phyloP scores from a whole-genome alignment of 2,329 filamentous ascomycete species.

The Aaosphaeria pasadenensis region DNA sequence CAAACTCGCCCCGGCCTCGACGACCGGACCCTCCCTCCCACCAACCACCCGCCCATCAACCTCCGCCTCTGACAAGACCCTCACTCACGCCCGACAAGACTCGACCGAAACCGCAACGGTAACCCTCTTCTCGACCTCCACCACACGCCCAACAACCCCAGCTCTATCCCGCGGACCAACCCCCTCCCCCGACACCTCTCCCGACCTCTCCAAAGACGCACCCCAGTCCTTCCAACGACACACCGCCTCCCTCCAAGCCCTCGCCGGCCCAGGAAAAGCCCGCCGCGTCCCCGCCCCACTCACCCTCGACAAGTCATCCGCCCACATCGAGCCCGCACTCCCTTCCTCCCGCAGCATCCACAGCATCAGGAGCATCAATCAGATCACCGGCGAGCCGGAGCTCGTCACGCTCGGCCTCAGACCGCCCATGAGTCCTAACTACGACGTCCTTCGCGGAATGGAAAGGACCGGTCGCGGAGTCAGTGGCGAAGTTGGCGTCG shows the following conservation, averaged over 20 bases:
- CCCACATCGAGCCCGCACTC: slow-evolving; percentile 11
- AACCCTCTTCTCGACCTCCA: slow-evolving; percentile 22
- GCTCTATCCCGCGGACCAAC: slow-evolving; percentile 13
- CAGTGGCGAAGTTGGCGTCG: slow-evolving; percentile 28
- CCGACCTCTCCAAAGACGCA: slow-evolving; percentile 6
- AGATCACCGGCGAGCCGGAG: no score
- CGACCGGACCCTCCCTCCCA: slow-evolving; percentile 1
- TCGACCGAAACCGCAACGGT: slow-evolving; percentile 27
- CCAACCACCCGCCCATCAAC: slow-evolving; percentile 17
- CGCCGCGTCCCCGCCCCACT: slow-evolving; percentile 28
- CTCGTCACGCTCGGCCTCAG: slow-evolving; percentile 10
- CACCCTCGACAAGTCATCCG: slow-evolving; percentile 17
- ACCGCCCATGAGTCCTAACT: slow-evolving; percentile 25
- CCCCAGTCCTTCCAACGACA: no score
- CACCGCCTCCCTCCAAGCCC: background rate
- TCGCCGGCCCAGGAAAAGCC: slow-evolving; percentile 20
- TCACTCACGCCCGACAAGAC: slow-evolving; percentile 24
- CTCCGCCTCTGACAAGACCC: slow-evolving; percentile 14
- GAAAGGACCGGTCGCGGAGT: slow-evolving; percentile 22
- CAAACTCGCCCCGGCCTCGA: slow-evolving; percentile 16
- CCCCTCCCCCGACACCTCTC: background rate
- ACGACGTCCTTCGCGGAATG: slow-evolving; percentile 26
- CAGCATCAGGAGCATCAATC: slow-evolving; percentile 1
- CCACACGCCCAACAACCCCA: slow-evolving; percentile 10
- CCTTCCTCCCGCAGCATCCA: slow-evolving; percentile 8